Evolutionary conservation across 345 rosid genomes (phyloP), one percentile per base, ranked within the genome.

Genomic region (Zanthoxylum bungeanum): DNA sequence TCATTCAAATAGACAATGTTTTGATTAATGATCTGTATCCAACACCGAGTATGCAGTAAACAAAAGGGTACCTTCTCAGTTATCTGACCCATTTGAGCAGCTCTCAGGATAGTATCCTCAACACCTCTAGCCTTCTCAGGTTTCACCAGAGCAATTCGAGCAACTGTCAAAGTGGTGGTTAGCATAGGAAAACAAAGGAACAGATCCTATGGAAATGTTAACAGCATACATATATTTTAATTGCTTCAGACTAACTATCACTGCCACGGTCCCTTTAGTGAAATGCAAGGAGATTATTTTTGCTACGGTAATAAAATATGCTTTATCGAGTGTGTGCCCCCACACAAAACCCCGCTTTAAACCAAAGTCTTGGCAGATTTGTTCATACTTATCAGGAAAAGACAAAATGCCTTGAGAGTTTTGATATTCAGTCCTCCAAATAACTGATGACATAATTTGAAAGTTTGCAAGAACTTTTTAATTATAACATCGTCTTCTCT

Each of bases 51-150:
- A 52, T 8, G 16, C 36, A 39, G 28, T 31, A 46, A 56, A 25
- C 44, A 9, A 68, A 25, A 51, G 36, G 61, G 22, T 79, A 88
- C 98, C 97, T 94, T 94, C 78, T 94, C 97, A 73, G 60, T 95
- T 12, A 94, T 89, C 85, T 94, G 98, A 70, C 97, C 97, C 90
- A 74, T 87, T 72, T 92, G 95, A 71, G 97, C 92, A 79, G 97
- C 90, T 79, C 97, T 83, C 65, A 94, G 82, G 68, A 92, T 64
- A 59, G 90, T 91, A 79, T 94, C 98, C 80, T 94, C 97, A 66
- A 94, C 98, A 40, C 97, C 85, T 75, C 92, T 90, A 47, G 97
- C 97, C 80, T 94, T 94, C 82, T 94, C 97, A 79, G 98, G 98
- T 83, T 94, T 94, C 84, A 94, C 98, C 84, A 94, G 75, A 27